Percentiles rank a stretch among this genome's conserved stretches.
phyloP scores from a whole-genome alignment of 208 protist genomes.

The Leptomonas seymouri region DNA sequence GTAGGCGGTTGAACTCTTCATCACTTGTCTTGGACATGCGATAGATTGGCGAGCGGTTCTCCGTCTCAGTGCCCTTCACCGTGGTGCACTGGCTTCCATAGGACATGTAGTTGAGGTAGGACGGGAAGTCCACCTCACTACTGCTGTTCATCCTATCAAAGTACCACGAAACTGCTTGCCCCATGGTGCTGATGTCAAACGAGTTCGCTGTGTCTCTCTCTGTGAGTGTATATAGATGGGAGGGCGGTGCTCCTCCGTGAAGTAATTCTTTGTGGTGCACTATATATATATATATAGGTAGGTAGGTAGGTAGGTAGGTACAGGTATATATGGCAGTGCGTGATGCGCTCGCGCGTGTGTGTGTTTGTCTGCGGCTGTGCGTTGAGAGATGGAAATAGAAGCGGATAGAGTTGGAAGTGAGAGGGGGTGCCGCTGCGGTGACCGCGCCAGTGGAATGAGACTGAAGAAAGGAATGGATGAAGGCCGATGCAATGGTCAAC shows the following conservation, averaged over 20 bases:
- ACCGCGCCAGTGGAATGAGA: too few relatives aligned
- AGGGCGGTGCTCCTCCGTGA: too few relatives aligned
- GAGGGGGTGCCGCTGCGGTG: not conserved
- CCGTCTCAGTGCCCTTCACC: constrained; percentile 41
- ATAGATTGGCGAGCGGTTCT: constrained; percentile 62
- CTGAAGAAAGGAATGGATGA: not conserved
- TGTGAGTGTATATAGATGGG: constrained; percentile 12
- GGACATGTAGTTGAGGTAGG: constrained; percentile 43
- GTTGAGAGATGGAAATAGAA: not conserved
- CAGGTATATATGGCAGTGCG: too few relatives aligned
- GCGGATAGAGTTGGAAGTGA: not conserved
- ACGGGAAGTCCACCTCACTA: constrained; percentile 45
- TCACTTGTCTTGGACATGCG: constrained; percentile 59
- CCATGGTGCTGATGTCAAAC: constrained; percentile 48
- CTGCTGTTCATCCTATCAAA: constrained; percentile 48
- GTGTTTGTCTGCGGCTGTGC: too few relatives aligned
- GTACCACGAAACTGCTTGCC: constrained; percentile 46
- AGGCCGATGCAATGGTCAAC: too few relatives aligned
- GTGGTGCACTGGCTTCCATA: constrained; percentile 46
- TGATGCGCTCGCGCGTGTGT: too few relatives aligned
- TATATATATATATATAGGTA: too few relatives aligned
- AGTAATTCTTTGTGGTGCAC: too few relatives aligned
- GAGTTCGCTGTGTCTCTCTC: constrained; percentile 11
- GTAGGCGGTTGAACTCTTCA: constrained; percentile 47
- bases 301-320: too few relatives aligned